A percentile compares a stretch with the other conserved stretches of the same genome.
Conservation (phyloP, 768 basidiomycete genomes). For the Peribolospora kevripleyi region DNA sequence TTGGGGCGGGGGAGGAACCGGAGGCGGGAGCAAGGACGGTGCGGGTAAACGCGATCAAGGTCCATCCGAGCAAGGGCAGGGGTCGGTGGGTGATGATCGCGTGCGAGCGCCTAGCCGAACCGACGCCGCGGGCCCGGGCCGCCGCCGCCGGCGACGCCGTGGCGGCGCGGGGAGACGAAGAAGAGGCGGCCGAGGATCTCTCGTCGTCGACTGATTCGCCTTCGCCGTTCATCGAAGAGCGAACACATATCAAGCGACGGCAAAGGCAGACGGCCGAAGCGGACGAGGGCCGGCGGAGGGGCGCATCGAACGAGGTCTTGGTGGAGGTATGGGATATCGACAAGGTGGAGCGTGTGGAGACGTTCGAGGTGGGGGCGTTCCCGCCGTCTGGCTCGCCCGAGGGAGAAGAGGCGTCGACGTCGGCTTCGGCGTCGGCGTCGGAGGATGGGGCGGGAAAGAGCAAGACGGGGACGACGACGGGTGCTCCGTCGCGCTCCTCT, state of each 20-base stretch:
- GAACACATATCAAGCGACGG: neutral
- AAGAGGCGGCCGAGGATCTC: neutral
- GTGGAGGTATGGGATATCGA: conserved; percentile 89
- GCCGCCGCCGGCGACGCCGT: neutral
- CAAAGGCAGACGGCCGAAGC: neutral
- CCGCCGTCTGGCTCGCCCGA: conserved; percentile 1
- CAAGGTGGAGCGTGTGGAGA: conserved; percentile 51
- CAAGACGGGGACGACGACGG: neutral
- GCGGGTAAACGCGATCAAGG: conserved; percentile 44
- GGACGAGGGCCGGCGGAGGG: conserved; percentile 17
- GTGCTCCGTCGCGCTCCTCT: neutral
- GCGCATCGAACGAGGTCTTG: conserved; percentile 22
- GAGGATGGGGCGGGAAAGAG: conserved; percentile 2
- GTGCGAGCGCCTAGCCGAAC: conserved; percentile 26
- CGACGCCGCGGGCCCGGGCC: neutral
- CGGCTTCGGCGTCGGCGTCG: neutral
- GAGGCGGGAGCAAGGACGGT: conserved; percentile 17
- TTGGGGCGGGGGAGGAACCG: conserved; percentile 22
- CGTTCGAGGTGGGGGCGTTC: conserved; percentile 22
- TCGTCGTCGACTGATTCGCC: neutral
- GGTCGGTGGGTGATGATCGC: conserved; percentile 81
- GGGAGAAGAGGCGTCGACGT: conserved; percentile 1
- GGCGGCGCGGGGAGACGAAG: conserved; percentile 2
- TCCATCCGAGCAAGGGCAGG: conserved; percentile 67
- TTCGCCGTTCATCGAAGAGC: no score